phyloP scores from a whole-genome alignment of 108 stramenopile species.

The Skeletonema potamos region DNA sequence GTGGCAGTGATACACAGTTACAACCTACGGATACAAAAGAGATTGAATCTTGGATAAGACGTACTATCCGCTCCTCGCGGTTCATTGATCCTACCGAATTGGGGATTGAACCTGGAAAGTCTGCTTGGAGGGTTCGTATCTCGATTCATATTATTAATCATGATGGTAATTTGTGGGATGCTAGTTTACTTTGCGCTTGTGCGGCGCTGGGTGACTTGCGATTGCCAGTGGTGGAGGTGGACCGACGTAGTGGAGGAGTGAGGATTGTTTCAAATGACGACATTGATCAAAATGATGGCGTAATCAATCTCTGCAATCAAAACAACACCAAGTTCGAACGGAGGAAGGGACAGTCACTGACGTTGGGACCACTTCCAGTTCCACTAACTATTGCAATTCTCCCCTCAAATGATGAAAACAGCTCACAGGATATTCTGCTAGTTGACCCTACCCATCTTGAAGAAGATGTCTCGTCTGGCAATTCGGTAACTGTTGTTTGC shows the following conservation, averaged over 20 bases:
- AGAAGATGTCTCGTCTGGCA: conserved; percentile 36
- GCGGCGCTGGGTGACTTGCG: conserved; percentile 71
- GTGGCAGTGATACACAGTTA: conserved; percentile 3
- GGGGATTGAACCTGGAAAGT: conserved; percentile 39
- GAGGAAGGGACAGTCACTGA: conserved; percentile 21
- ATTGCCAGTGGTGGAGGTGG: conserved; percentile 55
- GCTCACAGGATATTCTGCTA: conserved; percentile 6
- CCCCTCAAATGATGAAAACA: not conserved
- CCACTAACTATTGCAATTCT: conserved; percentile 39
- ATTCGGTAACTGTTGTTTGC: conserved; percentile 33
- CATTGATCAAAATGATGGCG: not conserved
- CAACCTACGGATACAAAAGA: conserved; percentile 31
- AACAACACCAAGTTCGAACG: conserved; percentile 8
- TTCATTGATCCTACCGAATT: conserved; percentile 38
- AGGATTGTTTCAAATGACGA: conserved; percentile 22
- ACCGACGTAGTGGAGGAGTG: conserved; percentile 22
- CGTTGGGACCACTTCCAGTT: conserved; percentile 38
- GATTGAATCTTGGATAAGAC: conserved; percentile 43
- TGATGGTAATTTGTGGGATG: conserved; percentile 69
- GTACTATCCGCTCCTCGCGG: conserved; percentile 29
- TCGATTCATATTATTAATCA: conserved; percentile 59
- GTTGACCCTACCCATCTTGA: conserved; percentile 45
- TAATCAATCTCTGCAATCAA: not conserved
- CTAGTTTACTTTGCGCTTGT: conserved; percentile 57
- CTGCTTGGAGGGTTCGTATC: conserved; percentile 60